Conservation (phyloP, 2,329 filamentous ascomycete species). For the Proliferodiscus dingleyae region DNA sequence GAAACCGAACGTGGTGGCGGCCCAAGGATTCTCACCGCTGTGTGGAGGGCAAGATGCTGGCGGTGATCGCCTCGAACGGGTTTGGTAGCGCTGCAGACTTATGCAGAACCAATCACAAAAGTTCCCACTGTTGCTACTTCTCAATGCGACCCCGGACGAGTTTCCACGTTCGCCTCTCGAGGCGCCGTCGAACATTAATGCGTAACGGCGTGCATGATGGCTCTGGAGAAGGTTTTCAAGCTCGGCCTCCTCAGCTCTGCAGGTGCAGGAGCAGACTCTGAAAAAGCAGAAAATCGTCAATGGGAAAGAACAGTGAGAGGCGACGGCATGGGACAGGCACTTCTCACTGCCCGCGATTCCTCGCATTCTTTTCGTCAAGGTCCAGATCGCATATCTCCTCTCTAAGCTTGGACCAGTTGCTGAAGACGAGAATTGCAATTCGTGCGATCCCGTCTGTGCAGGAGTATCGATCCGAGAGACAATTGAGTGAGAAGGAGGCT, state of each 20-base stretch:
- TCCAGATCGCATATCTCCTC: conserved; percentile 4
- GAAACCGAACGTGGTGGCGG: too few relatives aligned
- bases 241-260: background rate
- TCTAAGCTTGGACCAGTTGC: conserved; percentile 6
- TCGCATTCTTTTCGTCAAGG: conserved; percentile 5
- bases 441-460: conserved; percentile 4
- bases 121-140: background rate
- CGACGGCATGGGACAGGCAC: background rate
- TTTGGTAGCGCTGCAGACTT: background rate
- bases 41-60: background rate
- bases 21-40: background rate
- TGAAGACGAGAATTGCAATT: conserved; percentile 8
- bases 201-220: background rate
- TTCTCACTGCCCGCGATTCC: conserved; percentile 1
- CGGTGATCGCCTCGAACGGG: background rate
- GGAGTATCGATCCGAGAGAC: background rate
- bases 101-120: background rate
- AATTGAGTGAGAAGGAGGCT: background rate
- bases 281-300: background rate
- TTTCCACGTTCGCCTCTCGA: background rate
- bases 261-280: background rate
- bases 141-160: background rate
- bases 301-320: conserved; percentile 3
- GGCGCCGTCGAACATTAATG: background rate
- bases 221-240: background rate